Conservation (phyloP, 495 filamentous ascomycete species). For the Aspergillus homomorphus region DNA sequence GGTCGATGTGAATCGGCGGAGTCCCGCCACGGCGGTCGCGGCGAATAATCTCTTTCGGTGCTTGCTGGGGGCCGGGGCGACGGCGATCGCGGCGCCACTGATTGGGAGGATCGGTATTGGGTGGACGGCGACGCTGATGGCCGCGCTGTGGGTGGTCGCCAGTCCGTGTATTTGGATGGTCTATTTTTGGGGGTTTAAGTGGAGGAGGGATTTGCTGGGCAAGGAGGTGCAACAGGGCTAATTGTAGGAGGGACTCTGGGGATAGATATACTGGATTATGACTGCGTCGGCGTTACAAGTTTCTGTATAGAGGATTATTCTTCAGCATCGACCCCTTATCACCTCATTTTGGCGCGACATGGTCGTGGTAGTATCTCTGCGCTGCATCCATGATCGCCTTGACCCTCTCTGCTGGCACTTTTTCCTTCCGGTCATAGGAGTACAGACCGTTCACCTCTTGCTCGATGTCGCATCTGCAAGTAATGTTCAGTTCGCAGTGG, state of each 20-base stretch:
- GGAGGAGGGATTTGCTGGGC: conserved; percentile 26
- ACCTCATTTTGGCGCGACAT: conserved; percentile 16
- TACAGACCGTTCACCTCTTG: conserved; percentile 42
- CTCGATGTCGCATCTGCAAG: conserved; percentile 39
- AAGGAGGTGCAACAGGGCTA: not conserved
- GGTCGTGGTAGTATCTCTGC: conserved; percentile 29
- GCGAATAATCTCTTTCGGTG: conserved; percentile 49
- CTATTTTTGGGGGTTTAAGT: conserved; percentile 31
- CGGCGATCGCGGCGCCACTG: conserved; percentile 39
- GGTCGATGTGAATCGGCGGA: conserved; percentile 41
- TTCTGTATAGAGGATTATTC: too few relatives aligned
- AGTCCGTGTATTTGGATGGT: conserved; percentile 35
- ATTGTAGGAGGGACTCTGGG: not conserved
- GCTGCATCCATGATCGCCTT: conserved; percentile 40
- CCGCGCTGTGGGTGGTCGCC: conserved; percentile 27
- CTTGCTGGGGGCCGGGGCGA: conserved; percentile 41
- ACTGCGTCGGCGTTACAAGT: too few relatives aligned
- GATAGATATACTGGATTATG: not conserved
- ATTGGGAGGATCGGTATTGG: conserved; percentile 46
- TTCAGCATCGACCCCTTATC: too few relatives aligned
- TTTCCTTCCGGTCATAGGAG: conserved; percentile 34
- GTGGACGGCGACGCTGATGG: conserved; percentile 45
- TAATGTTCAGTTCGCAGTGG: too few relatives aligned
- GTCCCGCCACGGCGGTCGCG: conserved; percentile 43
- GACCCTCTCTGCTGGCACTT: conserved; percentile 31